Conservation (phyloP, 306 rosid genomes). For the Acmispon strigosus region DNA sequence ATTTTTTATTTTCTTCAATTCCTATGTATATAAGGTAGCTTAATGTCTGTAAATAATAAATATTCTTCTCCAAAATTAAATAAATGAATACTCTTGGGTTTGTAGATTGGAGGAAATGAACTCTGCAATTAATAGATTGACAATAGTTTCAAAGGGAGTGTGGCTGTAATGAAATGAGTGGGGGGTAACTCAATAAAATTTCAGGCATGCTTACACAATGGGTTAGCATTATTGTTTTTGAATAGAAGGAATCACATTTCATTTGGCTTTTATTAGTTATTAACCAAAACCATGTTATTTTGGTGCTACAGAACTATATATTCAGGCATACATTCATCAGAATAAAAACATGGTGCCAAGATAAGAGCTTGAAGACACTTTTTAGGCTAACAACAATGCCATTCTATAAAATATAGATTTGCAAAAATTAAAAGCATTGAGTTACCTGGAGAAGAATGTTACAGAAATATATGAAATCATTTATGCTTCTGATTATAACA, state of each 20-base stretch:
- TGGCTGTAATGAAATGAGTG: not conserved
- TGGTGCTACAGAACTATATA: no score
- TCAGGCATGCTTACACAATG: no score
- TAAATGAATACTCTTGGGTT: not conserved
- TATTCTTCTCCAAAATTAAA: not conserved
- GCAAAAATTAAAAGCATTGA: not conserved
- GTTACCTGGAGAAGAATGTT: slow-evolving; percentile 74
- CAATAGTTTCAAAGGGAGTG: not conserved
- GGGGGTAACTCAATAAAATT: not conserved
- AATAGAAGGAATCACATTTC: no score
- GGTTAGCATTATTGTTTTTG: no score
- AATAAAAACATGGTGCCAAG: no score
- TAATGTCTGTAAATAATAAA: not conserved
- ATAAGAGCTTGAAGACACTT: no score
- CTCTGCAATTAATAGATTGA: not conserved
- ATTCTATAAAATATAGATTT: no score
- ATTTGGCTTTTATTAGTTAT: no score
- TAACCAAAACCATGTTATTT: no score
- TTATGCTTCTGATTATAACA: slow-evolving; percentile 51
- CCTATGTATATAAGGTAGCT: not conserved
- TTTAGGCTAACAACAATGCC: no score
- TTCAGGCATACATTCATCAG: no score
- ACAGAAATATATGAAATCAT: slow-evolving; percentile 47
- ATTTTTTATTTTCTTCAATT: not conserved
- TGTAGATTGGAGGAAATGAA: not conserved